phyloP scores from a whole-genome alignment of 257 asterid species.

The Solanum arcanum region DNA sequence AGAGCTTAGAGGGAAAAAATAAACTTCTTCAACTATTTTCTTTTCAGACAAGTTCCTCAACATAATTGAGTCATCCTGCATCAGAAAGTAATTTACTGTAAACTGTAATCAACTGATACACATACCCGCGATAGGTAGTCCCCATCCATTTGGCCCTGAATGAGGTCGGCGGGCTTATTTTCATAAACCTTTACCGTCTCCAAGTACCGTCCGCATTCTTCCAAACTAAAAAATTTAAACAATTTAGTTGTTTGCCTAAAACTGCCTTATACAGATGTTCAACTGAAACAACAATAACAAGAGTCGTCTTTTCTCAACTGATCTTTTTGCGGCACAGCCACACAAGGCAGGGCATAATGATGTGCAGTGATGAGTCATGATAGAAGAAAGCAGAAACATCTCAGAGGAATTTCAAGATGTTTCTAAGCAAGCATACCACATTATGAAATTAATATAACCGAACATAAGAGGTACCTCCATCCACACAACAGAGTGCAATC shows the following conservation, averaged over 20 bases:
- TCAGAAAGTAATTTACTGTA: background rate
- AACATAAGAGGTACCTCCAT: slow-evolving; percentile 56
- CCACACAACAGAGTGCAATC: slow-evolving; percentile 95
- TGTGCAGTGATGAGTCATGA: background rate
- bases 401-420: background rate
- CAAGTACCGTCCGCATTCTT: slow-evolving; percentile 95
- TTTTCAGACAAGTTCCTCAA: background rate
- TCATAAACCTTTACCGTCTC: slow-evolving; percentile 95
- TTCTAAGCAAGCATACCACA: background rate
- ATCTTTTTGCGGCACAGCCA: background rate
- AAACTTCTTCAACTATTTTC: background rate
- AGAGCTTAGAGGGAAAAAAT: background rate
- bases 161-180: slow-evolving; percentile 90
- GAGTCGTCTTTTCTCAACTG: background rate
- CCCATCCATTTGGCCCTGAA: slow-evolving; percentile 96
- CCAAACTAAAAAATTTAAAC: slow-evolving; percentile 44
- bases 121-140: slow-evolving; percentile 85
- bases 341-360: background rate
- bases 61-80: background rate
- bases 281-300: background rate
- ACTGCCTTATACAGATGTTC: background rate
- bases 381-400: background rate
- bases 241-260: background rate
- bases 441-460: background rate
- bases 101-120: background rate